phyloP scores from a whole-genome alignment of 371 early-diverging fungal genomes.

The Nematocida sp. region DNA sequence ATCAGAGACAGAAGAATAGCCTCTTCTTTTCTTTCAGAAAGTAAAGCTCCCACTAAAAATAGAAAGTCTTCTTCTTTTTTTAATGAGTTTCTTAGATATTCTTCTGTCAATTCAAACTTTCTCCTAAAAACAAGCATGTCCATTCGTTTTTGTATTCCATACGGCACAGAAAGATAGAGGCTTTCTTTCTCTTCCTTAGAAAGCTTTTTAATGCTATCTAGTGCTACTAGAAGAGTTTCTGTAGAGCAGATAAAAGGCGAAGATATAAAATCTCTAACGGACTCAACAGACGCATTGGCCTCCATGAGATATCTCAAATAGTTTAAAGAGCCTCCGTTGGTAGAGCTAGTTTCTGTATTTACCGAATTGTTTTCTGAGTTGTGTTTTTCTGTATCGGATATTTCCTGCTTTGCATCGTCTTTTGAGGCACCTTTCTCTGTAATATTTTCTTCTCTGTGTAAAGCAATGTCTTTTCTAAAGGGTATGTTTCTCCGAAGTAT shows the following conservation, averaged over 20 bases:
- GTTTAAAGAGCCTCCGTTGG: not conserved
- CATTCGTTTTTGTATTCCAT: no score
- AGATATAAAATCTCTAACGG: not conserved
- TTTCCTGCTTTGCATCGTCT: no score
- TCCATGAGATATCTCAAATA: not conserved
- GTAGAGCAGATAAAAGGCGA: no score
- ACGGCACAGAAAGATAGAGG: not conserved
- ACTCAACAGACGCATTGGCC: not conserved
- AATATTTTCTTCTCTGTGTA: not conserved
- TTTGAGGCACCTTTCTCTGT: no score
- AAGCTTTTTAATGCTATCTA: not conserved
- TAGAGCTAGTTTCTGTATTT: no score
- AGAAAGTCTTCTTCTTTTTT: not conserved
- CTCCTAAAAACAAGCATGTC: no score
- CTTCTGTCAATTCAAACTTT: no score
- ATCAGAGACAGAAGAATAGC: not conserved
- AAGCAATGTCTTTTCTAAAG: no score
- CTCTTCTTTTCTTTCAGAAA: not conserved
- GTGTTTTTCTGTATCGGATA: no score
- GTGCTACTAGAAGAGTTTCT: not conserved
- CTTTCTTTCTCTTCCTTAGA: not conserved
- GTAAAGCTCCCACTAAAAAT: conserved; percentile 12
- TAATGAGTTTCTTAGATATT: no score
- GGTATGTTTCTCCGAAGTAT: not conserved
- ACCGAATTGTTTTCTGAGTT: not conserved